Conservation (phyloP, 371 early-diverging fungal genomes). For the Mucor velutinosus region DNA sequence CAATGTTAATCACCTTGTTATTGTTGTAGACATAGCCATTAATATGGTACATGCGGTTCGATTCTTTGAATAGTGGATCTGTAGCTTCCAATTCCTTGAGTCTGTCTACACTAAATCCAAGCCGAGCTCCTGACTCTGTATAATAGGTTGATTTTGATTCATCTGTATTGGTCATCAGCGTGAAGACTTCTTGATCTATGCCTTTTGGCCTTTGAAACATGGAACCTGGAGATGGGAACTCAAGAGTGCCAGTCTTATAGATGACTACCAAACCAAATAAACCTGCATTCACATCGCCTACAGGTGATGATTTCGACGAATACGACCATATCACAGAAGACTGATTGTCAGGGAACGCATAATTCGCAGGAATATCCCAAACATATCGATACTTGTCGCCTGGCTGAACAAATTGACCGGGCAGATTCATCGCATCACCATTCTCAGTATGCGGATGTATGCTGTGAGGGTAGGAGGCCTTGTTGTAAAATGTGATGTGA, state of each 20-base stretch:
- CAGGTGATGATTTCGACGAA: conserved; percentile 36
- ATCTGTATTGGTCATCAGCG: conserved; percentile 47
- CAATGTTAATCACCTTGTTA: conserved; percentile 36
- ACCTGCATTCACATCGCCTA: conserved; percentile 47
- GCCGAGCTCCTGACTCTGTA: conserved; percentile 32
- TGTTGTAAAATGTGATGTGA: conserved; percentile 44
- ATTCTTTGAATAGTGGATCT: conserved; percentile 40
- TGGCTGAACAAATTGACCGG: conserved; percentile 34
- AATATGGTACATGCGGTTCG: conserved; percentile 54
- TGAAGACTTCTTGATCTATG: conserved; percentile 48
- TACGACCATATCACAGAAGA: conserved; percentile 52
- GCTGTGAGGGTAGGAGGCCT: conserved; percentile 41
- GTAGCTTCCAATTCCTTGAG: conserved; percentile 6
- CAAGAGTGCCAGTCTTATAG: conserved; percentile 40
- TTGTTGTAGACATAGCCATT: conserved; percentile 56
- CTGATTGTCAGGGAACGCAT: conserved; percentile 29
- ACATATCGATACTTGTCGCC: conserved; percentile 42
- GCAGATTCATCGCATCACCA: not conserved
- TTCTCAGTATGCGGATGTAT: conserved; percentile 46
- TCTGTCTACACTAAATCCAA: conserved; percentile 16
- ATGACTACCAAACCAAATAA: conserved; percentile 51
- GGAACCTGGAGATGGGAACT: conserved; percentile 28
- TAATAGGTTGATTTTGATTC: conserved; percentile 48
- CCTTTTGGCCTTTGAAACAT: conserved; percentile 30
- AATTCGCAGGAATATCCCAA: conserved; percentile 46